Base-by-base conservation (phyloP, 2,329 filamentous ascomycete genomes). In the Coniochaeta ligniaria region DNA sequence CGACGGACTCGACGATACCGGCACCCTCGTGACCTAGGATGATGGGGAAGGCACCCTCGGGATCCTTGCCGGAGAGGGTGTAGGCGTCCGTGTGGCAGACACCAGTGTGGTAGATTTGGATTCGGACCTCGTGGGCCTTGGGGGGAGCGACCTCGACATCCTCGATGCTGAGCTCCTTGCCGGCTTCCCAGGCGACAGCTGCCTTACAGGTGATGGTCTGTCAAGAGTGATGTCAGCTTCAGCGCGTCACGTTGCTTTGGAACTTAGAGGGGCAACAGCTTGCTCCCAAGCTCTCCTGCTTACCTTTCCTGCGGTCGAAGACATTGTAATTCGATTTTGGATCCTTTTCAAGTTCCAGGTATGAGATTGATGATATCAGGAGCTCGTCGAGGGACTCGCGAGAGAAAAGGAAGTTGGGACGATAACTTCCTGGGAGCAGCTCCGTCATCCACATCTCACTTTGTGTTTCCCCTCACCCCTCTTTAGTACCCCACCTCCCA, bases 81-180 rank as follows among this genome's bases (percentile, higher is more conserved):
- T 96, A 97, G 71, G 95, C 92, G 83, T 96, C 92, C 74, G 94
- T 99, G 81, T 99, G 95, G 83, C 95, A 99, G 74, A 99, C 95
- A 78, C 95, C 95, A 59, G 95, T 99, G 82, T 97, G 96, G 83
- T 94, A 89, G 74, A 98, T 91, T 82, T 98, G 81, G 73, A 99
- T 96, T 70, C 95, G 91, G 73, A 99, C 95, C 80, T 99, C 95
- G 78, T 96, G 86, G 63, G 94, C 93, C 77, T 83, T 87, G 62
- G 95, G 95, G 64, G 94, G 90, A 59, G 83, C 86, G 66, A 99
- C 95, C 79, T 98, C 93, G 70, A 99, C 83, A 68, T 96, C 91
- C 79, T 99, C 95, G 68, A 98, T 84, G 70, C 82, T 86, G 66
- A 99, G 85, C 67, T 91, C 88, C 80, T 96, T 91, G 74, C 90